Percentiles rank a stretch among this genome's conserved stretches.
These are phyloP conservation scores for Podospora didyma DNA, from an alignment of 495 filamentous ascomycete species.

Conservation along the genomic window DNA sequence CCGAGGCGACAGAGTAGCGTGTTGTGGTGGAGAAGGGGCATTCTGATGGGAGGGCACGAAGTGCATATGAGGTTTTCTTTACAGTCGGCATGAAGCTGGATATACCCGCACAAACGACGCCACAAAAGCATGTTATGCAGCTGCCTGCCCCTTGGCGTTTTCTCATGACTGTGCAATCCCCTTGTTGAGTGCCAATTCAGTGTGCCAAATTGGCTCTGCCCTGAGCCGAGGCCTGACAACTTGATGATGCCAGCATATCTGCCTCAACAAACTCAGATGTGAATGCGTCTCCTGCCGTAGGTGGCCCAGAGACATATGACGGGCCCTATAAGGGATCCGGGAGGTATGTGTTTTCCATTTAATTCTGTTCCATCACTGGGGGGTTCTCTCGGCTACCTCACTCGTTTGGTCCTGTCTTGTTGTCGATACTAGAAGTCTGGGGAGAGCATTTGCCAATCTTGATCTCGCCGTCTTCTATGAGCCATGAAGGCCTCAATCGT, in stretches of 20 bases:
- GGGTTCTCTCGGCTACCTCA: background rate
- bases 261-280: slow-evolving; percentile 4
- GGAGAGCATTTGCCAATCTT: background rate
- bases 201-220: background rate
- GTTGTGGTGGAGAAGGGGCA: background rate
- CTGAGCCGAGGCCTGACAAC: background rate
- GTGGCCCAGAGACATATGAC: background rate
- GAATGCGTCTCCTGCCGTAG: background rate
- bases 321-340: background rate
- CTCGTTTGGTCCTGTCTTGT: background rate
- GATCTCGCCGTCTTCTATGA: background rate
- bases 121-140: slow-evolving; percentile 12
- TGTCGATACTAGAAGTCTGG: background rate
- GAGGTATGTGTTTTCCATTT: background rate
- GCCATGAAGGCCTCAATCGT: slow-evolving; percentile 22
- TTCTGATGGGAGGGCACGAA: too few relatives aligned
- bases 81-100: slow-evolving; percentile 8
- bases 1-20: background rate
- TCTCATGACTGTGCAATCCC: background rate
- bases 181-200: background rate
- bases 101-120: slow-evolving; percentile 14
- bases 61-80: slow-evolving; percentile 1
- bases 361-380: slow-evolving; percentile 1
- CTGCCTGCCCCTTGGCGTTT: background rate
- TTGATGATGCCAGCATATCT: background rate